Evolutionary conservation across 345 rosid genomes (phyloP), one percentile per base, ranked within the genome.

Genomic region (Eucalyptus dawsonii): DNA sequence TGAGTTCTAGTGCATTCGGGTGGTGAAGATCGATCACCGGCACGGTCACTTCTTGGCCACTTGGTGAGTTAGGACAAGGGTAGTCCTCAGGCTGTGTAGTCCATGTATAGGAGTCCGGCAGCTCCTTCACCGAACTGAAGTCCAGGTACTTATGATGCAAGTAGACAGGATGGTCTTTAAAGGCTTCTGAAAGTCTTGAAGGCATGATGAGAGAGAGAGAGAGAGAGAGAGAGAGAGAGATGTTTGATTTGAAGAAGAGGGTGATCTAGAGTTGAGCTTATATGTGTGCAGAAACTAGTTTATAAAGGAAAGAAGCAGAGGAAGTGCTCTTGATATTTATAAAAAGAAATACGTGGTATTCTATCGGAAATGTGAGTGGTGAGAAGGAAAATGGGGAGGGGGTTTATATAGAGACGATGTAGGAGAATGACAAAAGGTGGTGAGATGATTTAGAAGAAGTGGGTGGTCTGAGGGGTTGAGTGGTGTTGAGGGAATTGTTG

Each of bases 61-160:
- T 27, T 2, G 88, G 16, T 14, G 90, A 16, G n/a, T 47, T 67
- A 34, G 87, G 92, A 85, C 91, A 58, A 76, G 92, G 81, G 90
- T 31, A 50, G 90, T 93, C 93, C 27, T 94, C 94, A 24, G 56
- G 90, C 5, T 91, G 93, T 40, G 92, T 6, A 8, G 90, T 88
- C 99, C 99, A 98, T 17, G 92, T 87, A 94, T 93, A 95, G 11
- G 97, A 96, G 87, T 98, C 99, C 2, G 99, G 99, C 11, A 98
- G 91, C 67, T 95, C 98, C 76, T 88, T 92, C 37, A 97, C 90
- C 47, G 97, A 90, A 90, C 89, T 85, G 81, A 98, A 93, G 92
- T 96, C 98, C 1, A 90, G 93, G 93, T 91, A 91, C 65, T 94
- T 94, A 89, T 90, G 93, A 14, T 92, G 94, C 90, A 90, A 90